Conservation (phyloP, 2,329 filamentous ascomycete species). For the Phaeosphaeria sp. region DNA sequence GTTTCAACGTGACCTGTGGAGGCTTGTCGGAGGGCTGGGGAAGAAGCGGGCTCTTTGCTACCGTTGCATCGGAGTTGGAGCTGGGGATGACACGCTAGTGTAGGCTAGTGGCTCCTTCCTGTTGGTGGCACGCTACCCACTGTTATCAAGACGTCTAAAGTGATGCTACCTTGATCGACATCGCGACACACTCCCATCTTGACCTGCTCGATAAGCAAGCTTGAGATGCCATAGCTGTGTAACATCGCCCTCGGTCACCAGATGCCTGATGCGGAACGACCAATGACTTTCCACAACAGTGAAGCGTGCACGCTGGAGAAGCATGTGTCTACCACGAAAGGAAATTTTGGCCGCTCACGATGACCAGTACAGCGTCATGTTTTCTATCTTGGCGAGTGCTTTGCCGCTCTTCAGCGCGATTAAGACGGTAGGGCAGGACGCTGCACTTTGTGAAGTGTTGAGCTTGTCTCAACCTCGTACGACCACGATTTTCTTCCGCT, state of each 20-base stretch:
- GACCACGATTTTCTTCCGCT: conserved; percentile 23
- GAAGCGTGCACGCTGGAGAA: conserved; percentile 26
- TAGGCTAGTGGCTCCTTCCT: background rate
- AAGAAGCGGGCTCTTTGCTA: conserved; percentile 32
- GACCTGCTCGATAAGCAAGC: conserved; percentile 17
- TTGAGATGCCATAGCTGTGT: conserved; percentile 27
- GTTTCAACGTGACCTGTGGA: conserved; percentile 44
- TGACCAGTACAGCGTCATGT: conserved; percentile 23
- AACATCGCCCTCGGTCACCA: conserved; percentile 25
- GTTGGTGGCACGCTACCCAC: conserved; percentile 9
- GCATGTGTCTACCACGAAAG: conserved; percentile 10
- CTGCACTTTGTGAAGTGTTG: conserved; percentile 26
- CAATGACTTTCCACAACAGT: conserved; percentile 20
- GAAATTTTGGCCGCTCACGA: conserved; percentile 19
- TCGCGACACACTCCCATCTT: conserved; percentile 14
- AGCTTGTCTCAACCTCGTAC: conserved; percentile 37
- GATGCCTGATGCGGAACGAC: conserved; percentile 7
- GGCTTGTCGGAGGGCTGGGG: conserved; percentile 42
- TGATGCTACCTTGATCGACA: conserved; percentile 41
- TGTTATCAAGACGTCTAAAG: conserved; percentile 26
- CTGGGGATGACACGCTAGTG: conserved; percentile 19
- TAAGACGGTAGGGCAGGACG: conserved; percentile 28
- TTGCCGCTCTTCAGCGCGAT: conserved; percentile 13
- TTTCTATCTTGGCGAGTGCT: background rate
- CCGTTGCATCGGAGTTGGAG: conserved; percentile 41